Percentiles rank a stretch among this genome's conserved stretches.
phyloP scores from a whole-genome alignment of 2,329 filamentous ascomycete species.

The Trichoderma hamatum region DNA sequence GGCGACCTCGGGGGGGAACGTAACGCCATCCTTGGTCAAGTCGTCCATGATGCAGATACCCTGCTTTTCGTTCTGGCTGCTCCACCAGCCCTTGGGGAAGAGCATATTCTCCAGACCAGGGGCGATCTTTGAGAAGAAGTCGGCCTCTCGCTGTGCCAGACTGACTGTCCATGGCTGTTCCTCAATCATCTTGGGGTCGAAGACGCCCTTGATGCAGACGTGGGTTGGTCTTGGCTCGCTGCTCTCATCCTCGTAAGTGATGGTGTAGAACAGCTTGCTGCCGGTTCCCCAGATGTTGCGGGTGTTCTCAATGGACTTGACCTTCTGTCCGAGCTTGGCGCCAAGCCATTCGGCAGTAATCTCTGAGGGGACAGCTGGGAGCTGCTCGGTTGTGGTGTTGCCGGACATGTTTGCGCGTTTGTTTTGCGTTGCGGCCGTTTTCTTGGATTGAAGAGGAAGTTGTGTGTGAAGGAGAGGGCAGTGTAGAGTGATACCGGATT shows the following conservation, averaged over 20 bases:
- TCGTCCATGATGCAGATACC: conserved; percentile 16
- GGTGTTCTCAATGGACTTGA: conserved; percentile 13
- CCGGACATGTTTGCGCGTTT: not conserved
- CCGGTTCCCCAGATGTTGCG: conserved; percentile 8
- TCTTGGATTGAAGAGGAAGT: not conserved
- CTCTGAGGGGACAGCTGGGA: conserved; percentile 1
- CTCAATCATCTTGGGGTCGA: conserved; percentile 21
- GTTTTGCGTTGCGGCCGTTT: not conserved
- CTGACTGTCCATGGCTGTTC: conserved; percentile 15
- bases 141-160: conserved; percentile 10
- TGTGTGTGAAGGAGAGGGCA: not conserved
- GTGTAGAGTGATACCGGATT: not conserved
- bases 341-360: conserved; percentile 10
- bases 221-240: not conserved
- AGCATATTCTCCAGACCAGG: conserved; percentile 6
- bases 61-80: conserved; percentile 8
- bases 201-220: conserved; percentile 18
- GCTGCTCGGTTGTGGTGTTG: conserved; percentile 1
- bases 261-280: conserved; percentile 13
- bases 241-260: not conserved
- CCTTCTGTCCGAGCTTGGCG: conserved; percentile 7
- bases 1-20: conserved; percentile 3
- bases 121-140: conserved; percentile 15
- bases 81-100: conserved; percentile 18
- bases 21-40: conserved; percentile 2